These are phyloP conservation scores for Phytophthora meadii DNA, from an alignment of 352 stramenopile species.

Conservation along the genomic window DNA sequence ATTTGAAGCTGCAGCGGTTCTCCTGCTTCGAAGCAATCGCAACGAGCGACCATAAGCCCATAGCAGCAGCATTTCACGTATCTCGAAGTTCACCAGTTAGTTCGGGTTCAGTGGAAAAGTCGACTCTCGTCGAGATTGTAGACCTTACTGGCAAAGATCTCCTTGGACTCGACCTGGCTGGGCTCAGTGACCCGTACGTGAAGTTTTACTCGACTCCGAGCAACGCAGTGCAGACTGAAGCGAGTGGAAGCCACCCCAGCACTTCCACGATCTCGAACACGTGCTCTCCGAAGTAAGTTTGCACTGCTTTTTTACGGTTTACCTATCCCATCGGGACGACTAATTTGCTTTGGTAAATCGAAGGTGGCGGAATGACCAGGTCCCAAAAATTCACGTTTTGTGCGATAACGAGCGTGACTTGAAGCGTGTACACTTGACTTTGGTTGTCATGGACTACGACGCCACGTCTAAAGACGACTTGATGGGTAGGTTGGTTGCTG, in stretches of 20 bases:
- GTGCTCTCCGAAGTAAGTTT: slow-evolving; percentile 62
- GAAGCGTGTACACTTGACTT: slow-evolving; percentile 68
- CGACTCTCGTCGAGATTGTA: slow-evolving; percentile 65
- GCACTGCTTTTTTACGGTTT: too few relatives aligned
- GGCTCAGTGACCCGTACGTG: slow-evolving; percentile 85
- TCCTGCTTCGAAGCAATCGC: slow-evolving; percentile 64
- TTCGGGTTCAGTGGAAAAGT: slow-evolving; percentile 32
- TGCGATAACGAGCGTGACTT: slow-evolving; percentile 63
- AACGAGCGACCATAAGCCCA: slow-evolving; percentile 89
- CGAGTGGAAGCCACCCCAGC: slow-evolving; percentile 53
- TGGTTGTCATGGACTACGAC: slow-evolving; percentile 88
- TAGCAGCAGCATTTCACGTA: slow-evolving; percentile 69
- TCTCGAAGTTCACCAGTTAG: slow-evolving; percentile 34
- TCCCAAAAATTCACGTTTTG: slow-evolving; percentile 68
- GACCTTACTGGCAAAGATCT: slow-evolving; percentile 68
- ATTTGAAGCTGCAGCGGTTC: slow-evolving; percentile 69
- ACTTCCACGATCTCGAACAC: slow-evolving; percentile 71
- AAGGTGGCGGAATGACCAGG: slow-evolving; percentile 70
- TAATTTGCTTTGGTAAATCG: slow-evolving; percentile 1
- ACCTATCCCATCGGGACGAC: background rate
- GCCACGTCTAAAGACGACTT: slow-evolving; percentile 73
- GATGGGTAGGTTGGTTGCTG: slow-evolving; percentile 47
- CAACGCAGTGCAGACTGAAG: slow-evolving; percentile 59
- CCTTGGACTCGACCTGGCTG: slow-evolving; percentile 75
- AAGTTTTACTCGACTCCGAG: slow-evolving; percentile 79